Percentiles rank a stretch among this genome's conserved stretches.
Evolutionary conservation across 257 asterid genomes (phyloP).

Genomic region (Nicotiana obtusifolia): DNA sequence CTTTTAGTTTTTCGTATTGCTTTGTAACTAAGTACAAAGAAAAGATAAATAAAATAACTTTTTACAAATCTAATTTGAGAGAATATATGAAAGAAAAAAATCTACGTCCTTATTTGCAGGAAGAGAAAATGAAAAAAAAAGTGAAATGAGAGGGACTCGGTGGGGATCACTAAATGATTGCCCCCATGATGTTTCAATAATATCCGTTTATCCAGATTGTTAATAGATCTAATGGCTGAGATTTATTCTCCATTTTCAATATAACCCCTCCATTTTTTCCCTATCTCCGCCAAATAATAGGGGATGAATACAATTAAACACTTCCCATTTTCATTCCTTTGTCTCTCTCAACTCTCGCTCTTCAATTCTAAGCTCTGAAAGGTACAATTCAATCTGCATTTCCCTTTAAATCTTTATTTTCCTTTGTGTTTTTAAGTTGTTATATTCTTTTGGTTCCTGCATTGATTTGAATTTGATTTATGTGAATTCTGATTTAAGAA

Average conservation of each 20-base stretch:
- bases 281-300: background rate
- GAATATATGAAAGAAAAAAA: background rate
- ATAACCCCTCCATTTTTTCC: slow-evolving; percentile 18
- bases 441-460: background rate
- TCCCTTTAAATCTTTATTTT: background rate
- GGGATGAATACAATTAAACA: background rate
- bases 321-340: background rate
- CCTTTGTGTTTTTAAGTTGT: background rate
- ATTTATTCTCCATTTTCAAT: slow-evolving; percentile 13
- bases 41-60: background rate
- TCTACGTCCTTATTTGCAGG: too few relatives aligned
- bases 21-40: background rate
- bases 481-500: background rate
- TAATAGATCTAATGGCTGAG: slow-evolving; percentile 15
- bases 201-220: slow-evolving; percentile 23
- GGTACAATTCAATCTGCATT: background rate
- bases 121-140: slow-evolving; percentile 7
- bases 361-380: background rate
- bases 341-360: background rate
- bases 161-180: slow-evolving; percentile 15
- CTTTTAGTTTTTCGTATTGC: too few relatives aligned
- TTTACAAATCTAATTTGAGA: background rate
- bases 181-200: slow-evolving; percentile 16
- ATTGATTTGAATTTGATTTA: background rate
- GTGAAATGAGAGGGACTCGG: slow-evolving; percentile 4